These are phyloP conservation scores for Venturia nashicola DNA, from an alignment of 2,329 filamentous ascomycete genomes.

Conservation along the genomic window DNA sequence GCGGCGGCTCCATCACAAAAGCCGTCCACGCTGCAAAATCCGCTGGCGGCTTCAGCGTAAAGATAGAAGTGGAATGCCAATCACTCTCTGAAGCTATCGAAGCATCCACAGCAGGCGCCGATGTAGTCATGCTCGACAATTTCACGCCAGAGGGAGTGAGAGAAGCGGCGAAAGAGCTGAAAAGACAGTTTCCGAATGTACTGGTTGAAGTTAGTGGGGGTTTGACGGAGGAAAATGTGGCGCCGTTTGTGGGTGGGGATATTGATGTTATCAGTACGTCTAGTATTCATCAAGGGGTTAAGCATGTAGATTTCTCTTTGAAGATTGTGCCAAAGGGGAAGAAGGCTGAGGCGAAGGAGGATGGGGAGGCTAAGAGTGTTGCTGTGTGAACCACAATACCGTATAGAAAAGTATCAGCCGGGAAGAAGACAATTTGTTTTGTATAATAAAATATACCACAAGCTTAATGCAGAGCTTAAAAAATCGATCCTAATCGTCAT, in stretches of 20 bases:
- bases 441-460: too few relatives aligned
- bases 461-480: too few relatives aligned
- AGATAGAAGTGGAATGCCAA: constrained; percentile 94
- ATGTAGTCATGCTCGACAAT: constrained; percentile 97
- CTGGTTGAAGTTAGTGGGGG: constrained; percentile 89
- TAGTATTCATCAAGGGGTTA: constrained; percentile 89
- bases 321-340: constrained; percentile 54
- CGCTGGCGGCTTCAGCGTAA: constrained; percentile 79
- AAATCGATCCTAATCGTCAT: too few relatives aligned
- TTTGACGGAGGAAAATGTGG: constrained; percentile 72
- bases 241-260: constrained; percentile 61
- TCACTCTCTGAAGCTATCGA: constrained; percentile 79
- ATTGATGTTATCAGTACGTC: constrained; percentile 95
- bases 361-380: neutral
- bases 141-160: constrained; percentile 72
- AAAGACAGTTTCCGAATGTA: constrained; percentile 62
- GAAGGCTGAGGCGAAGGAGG: neutral
- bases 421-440: neutral
- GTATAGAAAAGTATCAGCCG: too few relatives aligned
- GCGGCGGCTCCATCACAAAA: constrained; percentile 62
- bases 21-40: constrained; percentile 75
- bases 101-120: constrained; percentile 79
- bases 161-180: constrained; percentile 60
- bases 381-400: neutral
- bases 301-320: constrained; percentile 89